phyloP scores from a whole-genome alignment of 2,329 filamentous ascomycete genomes.

The Monilinia fructicola region DNA sequence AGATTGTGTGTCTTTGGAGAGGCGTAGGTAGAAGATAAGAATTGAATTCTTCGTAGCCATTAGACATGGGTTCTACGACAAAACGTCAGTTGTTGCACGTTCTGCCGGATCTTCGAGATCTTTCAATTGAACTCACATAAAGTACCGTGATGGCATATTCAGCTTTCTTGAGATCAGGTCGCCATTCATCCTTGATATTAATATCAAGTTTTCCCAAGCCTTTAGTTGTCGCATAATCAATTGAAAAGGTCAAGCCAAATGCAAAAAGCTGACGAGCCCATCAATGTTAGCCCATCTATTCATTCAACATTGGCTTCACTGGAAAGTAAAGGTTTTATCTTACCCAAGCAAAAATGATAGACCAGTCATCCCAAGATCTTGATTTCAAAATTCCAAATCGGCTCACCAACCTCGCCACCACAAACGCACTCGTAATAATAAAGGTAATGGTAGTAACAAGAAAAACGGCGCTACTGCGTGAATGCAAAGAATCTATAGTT shows the following conservation, averaged over 20 bases:
- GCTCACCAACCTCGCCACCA: conserved; percentile 71
- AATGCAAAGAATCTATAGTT: conserved; percentile 20
- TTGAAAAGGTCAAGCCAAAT: conserved; percentile 65
- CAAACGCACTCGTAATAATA: conserved; percentile 69
- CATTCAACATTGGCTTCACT: neutral
- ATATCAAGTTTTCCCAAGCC: conserved; percentile 68
- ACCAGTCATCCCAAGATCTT: conserved; percentile 74
- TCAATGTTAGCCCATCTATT: neutral
- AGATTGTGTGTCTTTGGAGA: conserved; percentile 74
- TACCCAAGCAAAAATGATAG: conserved; percentile 78
- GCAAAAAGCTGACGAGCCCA: conserved; percentile 48
- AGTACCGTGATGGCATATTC: conserved; percentile 66
- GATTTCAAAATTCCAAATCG: conserved; percentile 70
- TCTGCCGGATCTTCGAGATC: neutral
- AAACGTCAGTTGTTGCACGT: neutral
- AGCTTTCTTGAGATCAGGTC: conserved; percentile 53
- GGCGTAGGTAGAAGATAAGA: conserved; percentile 81
- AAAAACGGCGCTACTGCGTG: conserved; percentile 58
- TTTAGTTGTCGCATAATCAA: conserved; percentile 61
- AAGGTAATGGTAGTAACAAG: conserved; percentile 70
- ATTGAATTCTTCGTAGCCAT: conserved; percentile 95
- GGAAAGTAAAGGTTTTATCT: conserved; percentile 11
- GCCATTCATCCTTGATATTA: conserved; percentile 54
- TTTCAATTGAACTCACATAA: conserved; percentile 49
- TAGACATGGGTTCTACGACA: conserved; percentile 71